phyloP scores from a whole-genome alignment of 2,329 filamentous ascomycete genomes.

The Orbilia quercus region DNA sequence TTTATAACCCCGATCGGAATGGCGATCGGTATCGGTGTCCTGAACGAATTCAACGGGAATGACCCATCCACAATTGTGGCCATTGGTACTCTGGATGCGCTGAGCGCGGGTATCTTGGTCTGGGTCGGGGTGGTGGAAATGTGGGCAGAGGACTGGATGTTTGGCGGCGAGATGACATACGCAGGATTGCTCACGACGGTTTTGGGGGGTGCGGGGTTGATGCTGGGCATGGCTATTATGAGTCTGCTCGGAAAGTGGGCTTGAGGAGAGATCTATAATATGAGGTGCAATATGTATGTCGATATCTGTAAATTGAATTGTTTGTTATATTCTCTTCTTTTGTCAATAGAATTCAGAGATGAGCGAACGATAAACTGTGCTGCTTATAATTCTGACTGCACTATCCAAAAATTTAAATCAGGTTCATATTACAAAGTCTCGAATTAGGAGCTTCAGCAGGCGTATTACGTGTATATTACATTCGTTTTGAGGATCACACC shows the following conservation, averaged over 20 bases:
- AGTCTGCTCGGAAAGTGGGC: slow-evolving; percentile 81
- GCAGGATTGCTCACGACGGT: slow-evolving; percentile 64
- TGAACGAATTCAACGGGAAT: slow-evolving; percentile 78
- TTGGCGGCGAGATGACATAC: slow-evolving; percentile 63
- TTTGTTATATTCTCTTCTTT: too few relatives aligned
- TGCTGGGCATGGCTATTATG: slow-evolving; percentile 76
- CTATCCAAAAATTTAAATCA: too few relatives aligned
- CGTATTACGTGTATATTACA: too few relatives aligned
- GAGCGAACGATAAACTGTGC: too few relatives aligned
- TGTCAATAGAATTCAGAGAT: too few relatives aligned
- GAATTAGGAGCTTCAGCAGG: too few relatives aligned
- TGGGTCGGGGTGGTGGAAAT: slow-evolving; percentile 85
- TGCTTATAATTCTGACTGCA: too few relatives aligned
- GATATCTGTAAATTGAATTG: too few relatives aligned
- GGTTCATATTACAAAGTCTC: too few relatives aligned
- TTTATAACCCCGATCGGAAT: slow-evolving; percentile 81
- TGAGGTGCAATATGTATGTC: not conserved
- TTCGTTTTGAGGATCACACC: too few relatives aligned
- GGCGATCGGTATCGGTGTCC: slow-evolving; percentile 80
- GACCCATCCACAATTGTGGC: slow-evolving; percentile 75
- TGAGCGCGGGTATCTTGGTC: slow-evolving; percentile 79
- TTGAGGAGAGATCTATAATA: slow-evolving; percentile 62
- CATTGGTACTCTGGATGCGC: slow-evolving; percentile 77
- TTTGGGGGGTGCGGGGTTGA: slow-evolving; percentile 68
- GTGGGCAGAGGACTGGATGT: slow-evolving; percentile 80